Percentiles rank a stretch among this genome's conserved stretches.
phyloP scores from a whole-genome alignment of 257 asterid genomes.

The Solanum arcanum region DNA sequence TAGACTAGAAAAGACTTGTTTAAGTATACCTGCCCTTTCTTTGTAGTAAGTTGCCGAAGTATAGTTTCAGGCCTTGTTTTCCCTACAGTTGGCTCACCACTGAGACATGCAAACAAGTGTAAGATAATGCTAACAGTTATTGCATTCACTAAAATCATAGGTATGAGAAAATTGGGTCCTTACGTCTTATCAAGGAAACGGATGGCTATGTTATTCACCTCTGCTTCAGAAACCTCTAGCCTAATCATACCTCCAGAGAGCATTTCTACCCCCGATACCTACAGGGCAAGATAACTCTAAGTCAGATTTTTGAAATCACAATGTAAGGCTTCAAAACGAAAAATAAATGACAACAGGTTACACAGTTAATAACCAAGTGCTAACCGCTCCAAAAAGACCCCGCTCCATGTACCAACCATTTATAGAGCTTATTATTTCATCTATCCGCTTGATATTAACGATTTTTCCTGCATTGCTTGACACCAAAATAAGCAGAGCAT shows the following conservation, averaged over 20 bases:
- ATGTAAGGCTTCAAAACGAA: background rate
- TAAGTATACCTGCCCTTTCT: constrained; percentile 82
- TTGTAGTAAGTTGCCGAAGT: constrained; percentile 94
- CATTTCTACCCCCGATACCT: constrained; percentile 91
- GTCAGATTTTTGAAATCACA: background rate
- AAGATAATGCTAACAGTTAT: background rate
- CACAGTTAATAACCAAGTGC: constrained; percentile 8
- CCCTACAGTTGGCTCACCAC: constrained; percentile 94
- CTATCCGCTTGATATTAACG: constrained; percentile 79
- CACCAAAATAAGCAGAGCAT: constrained; percentile 17
- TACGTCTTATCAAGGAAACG: constrained; percentile 94
- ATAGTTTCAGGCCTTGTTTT: constrained; percentile 93
- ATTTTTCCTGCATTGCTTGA: constrained; percentile 88
- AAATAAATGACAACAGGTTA: background rate
- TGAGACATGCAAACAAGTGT: constrained; percentile 11
- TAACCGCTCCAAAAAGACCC: constrained; percentile 96
- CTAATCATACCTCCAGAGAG: constrained; percentile 93
- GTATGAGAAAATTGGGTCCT: constrained; percentile 7
- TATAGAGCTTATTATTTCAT: constrained; percentile 82
- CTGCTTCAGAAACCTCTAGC: constrained; percentile 91
- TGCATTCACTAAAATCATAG: background rate
- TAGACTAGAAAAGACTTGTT: background rate
- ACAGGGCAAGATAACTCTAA: background rate
- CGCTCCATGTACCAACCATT: constrained; percentile 98
- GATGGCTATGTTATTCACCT: constrained; percentile 71